Percentiles rank a stretch among this genome's conserved stretches.
Conservation (phyloP, 108 stramenopile genomes). For the Cylindrotheca fusiformis region DNA sequence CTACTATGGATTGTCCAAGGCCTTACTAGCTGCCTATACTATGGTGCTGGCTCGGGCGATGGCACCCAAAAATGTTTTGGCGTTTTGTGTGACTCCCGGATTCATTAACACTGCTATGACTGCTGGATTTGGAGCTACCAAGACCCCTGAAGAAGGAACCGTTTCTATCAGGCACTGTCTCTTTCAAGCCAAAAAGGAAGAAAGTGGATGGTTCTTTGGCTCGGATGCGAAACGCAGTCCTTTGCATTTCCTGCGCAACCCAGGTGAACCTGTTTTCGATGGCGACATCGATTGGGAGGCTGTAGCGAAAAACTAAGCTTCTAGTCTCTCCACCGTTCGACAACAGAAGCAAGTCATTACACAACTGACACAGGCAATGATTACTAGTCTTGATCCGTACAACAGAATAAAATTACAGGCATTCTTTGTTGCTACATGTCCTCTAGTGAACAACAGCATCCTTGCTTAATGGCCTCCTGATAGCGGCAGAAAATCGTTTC, state of each 20-base stretch:
- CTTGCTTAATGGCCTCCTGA: too few species aligned
- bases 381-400: too few species aligned
- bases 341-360: too few species aligned
- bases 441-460: too few species aligned
- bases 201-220: slow-evolving; percentile 59
- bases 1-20: slow-evolving; percentile 51
- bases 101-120: slow-evolving; percentile 66
- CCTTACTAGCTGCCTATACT: slow-evolving; percentile 48
- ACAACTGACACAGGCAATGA: too few species aligned
- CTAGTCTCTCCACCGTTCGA: too few species aligned
- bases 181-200: slow-evolving; percentile 37
- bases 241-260: slow-evolving; percentile 57
- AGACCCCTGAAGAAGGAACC: slow-evolving; percentile 55
- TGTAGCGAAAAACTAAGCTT: too few species aligned
- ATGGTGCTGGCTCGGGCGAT: slow-evolving; percentile 39
- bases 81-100: slow-evolving; percentile 48
- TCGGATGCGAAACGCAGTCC: slow-evolving; percentile 52
- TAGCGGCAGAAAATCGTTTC: too few species aligned
- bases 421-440: too few species aligned
- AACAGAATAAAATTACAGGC: too few species aligned
- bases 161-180: slow-evolving; percentile 36
- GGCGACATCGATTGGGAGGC: slow-evolving; percentile 11
- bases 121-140: slow-evolving; percentile 35
- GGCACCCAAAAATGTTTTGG: slow-evolving; percentile 31
- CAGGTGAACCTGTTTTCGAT: slow-evolving; percentile 62